phyloP scores from a whole-genome alignment of 2,329 filamentous ascomycete genomes.

The Periconia sp. region DNA sequence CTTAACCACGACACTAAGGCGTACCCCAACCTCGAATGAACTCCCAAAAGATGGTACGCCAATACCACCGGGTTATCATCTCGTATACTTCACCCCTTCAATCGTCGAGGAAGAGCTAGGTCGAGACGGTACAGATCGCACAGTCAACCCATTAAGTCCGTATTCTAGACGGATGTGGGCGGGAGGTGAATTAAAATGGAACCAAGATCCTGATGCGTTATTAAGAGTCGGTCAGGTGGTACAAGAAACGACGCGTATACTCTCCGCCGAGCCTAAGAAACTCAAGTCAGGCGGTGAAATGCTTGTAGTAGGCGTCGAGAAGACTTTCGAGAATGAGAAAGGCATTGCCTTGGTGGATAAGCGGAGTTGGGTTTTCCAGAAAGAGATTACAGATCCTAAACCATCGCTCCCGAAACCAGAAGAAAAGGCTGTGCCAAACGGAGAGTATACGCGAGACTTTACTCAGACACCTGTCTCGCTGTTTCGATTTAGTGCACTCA shows the following conservation, averaged over 20 bases:
- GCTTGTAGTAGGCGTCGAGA: constrained; percentile 65
- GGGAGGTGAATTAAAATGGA: constrained; percentile 75
- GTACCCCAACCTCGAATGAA: constrained; percentile 25
- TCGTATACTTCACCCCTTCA: constrained; percentile 86
- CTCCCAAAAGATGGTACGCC: constrained; percentile 33
- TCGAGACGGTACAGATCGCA: constrained; percentile 81
- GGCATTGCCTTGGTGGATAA: constrained; percentile 45
- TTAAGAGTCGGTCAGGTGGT: constrained; percentile 42
- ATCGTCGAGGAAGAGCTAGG: constrained; percentile 68
- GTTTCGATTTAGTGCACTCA: constrained; percentile 90
- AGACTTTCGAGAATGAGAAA: constrained; percentile 51
- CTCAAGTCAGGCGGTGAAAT: constrained; percentile 60
- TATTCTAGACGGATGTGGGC: constrained; percentile 88
- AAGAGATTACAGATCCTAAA: constrained; percentile 53
- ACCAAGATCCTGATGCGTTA: constrained; percentile 22
- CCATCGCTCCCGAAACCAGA: constrained; percentile 20
- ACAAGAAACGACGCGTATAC: constrained; percentile 53
- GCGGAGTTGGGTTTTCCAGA: constrained; percentile 46
- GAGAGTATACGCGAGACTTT: constrained; percentile 56
- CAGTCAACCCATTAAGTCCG: constrained; percentile 74
- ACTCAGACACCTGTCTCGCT: constrained; percentile 73
- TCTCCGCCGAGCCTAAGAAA: constrained; percentile 56
- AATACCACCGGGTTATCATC: constrained; percentile 75
- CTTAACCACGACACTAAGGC: constrained; percentile 34
- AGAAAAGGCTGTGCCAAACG: constrained; percentile 11